phyloP scores from a whole-genome alignment of 169 alveolate species.

The Perkinsus marinus region DNA sequence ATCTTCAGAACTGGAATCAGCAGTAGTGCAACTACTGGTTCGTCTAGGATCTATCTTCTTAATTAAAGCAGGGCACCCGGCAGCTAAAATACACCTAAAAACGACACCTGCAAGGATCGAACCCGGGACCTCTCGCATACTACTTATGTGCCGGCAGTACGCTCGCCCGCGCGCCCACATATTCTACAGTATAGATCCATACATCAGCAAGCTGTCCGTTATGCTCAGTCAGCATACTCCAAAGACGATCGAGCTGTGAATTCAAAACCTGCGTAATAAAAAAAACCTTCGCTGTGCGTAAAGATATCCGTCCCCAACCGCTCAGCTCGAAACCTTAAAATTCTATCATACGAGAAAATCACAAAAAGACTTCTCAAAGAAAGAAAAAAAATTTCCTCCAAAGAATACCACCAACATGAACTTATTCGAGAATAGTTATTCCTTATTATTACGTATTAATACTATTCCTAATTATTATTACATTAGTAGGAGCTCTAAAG shows the following conservation, averaged over 20 bases:
- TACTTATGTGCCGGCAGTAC: neutral
- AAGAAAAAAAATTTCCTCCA: no score
- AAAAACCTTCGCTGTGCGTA: no score
- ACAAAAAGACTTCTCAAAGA: no score
- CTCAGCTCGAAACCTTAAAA: no score
- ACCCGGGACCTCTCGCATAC: neutral
- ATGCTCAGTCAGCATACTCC: neutral
- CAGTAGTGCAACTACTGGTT: neutral
- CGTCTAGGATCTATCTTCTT: neutral
- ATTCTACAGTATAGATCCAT: neutral
- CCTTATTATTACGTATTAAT: no score
- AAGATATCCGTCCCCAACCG: no score
- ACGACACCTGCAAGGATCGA: neutral
- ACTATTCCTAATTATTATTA: no score
- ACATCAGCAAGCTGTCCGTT: neutral
- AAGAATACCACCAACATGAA: no score
- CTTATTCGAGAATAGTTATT: no score
- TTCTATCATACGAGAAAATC: no score
- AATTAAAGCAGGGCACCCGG: neutral
- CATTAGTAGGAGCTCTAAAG: no score
- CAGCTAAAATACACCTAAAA: neutral
- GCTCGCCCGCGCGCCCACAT: neutral
- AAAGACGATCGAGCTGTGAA: neutral
- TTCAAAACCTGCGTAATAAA: neutral
- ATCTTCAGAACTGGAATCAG: neutral